Percentiles rank a stretch among this genome's conserved stretches.
Evolutionary conservation across 108 stramenopile species (phyloP).

Genomic region (Schizochytrium sp.): DNA sequence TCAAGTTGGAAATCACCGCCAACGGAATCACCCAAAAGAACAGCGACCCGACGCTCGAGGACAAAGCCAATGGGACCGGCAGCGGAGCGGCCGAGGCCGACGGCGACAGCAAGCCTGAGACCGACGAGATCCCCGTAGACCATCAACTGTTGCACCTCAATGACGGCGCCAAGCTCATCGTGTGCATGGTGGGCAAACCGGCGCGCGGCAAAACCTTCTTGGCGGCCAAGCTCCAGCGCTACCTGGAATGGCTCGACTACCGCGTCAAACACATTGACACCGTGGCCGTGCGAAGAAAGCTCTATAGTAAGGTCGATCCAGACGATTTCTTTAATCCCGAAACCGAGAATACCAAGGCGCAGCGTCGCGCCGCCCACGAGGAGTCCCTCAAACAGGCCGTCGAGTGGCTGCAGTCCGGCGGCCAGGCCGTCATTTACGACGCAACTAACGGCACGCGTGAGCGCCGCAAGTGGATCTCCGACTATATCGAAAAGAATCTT

Average conservation of each 20-base stretch:
- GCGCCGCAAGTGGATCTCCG: constrained; percentile 49
- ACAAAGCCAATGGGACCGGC: not conserved
- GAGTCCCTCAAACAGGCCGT: constrained; percentile 74
- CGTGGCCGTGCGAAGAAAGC: constrained; percentile 39
- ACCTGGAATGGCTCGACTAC: constrained; percentile 74
- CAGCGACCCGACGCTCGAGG: not conserved
- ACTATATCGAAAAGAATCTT: constrained; percentile 18
- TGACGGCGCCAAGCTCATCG: constrained; percentile 53
- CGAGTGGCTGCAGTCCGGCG: constrained; percentile 52
- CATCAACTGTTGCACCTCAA: not conserved
- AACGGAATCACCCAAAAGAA: not conserved
- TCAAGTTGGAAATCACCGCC: not conserved
- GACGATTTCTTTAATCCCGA: constrained; percentile 77
- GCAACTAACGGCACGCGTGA: constrained; percentile 79
- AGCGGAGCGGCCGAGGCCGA: not conserved
- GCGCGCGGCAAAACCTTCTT: constrained; percentile 95
- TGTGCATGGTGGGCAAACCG: constrained; percentile 93
- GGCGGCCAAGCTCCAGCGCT: constrained; percentile 82
- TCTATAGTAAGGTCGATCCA: constrained; percentile 25
- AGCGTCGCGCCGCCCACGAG: constrained; percentile 64
- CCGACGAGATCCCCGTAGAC: constrained; percentile 15
- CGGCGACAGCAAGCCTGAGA: not conserved
- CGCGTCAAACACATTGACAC: not conserved
- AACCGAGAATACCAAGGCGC: constrained; percentile 56
- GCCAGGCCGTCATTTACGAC: constrained; percentile 84